Evolutionary conservation across 2,329 filamentous ascomycete genomes (phyloP).

Genomic region (Coniella lustricola): DNA sequence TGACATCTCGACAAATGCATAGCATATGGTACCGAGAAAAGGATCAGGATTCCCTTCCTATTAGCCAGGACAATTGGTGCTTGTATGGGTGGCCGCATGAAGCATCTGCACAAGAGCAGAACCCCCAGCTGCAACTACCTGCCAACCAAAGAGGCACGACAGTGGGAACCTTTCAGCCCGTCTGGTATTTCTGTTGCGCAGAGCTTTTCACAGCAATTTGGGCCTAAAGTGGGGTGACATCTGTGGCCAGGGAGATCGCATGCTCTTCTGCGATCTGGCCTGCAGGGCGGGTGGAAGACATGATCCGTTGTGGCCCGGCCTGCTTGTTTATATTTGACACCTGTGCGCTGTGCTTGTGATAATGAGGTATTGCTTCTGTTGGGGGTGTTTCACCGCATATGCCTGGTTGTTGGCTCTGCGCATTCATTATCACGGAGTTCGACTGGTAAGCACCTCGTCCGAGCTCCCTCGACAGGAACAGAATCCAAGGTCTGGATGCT

Average conservation of each 20-base stretch:
- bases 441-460: background rate
- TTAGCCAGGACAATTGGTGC: background rate
- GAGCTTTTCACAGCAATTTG: background rate
- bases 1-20: no score
- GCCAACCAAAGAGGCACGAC: no score
- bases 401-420: background rate
- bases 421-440: background rate
- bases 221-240: background rate
- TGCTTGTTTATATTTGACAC: background rate
- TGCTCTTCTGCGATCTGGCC: background rate
- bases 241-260: background rate
- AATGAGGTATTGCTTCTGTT: background rate
- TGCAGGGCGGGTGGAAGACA: background rate
- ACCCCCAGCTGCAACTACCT: no score
- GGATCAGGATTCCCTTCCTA: background rate
- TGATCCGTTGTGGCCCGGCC: background rate
- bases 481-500: no score
- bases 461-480: no score
- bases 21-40: no score
- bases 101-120: background rate
- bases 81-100: background rate
- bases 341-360: background rate
- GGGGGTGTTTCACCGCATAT: constrained; percentile 1
- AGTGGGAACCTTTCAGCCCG: background rate
- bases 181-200: background rate